phyloP scores from a whole-genome alignment of 1,139 yeast species.

The Diutina sp. region DNA sequence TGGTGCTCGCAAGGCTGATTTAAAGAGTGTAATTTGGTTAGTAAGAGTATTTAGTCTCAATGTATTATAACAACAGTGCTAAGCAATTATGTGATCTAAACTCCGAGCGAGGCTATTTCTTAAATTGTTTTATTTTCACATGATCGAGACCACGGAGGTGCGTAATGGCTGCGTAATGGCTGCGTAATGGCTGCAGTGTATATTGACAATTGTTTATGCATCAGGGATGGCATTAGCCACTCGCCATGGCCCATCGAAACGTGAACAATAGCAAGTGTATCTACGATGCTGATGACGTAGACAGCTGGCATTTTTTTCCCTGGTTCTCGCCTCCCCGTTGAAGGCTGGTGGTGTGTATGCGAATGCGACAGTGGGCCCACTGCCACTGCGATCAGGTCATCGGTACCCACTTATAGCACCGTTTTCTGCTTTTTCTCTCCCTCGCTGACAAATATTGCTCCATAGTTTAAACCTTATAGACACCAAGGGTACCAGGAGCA shows the following conservation, averaged over 20 bases:
- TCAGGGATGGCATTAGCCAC: neutral
- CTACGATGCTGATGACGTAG: neutral
- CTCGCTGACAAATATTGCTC: neutral
- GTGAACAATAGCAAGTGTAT: neutral
- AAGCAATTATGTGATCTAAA: neutral
- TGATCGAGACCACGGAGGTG: neutral
- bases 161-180: neutral
- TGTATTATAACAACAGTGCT: no score
- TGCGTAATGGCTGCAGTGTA: neutral
- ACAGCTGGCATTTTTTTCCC: no score
- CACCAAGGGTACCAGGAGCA: neutral
- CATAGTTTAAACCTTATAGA: neutral
- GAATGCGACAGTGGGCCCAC: neutral
- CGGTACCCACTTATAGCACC: neutral
- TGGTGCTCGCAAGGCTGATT: constrained; percentile 48
- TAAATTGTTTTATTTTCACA: neutral
- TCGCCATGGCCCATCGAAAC: neutral
- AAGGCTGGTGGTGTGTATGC: neutral
- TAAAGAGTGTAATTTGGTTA: neutral
- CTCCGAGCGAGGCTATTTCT: neutral
- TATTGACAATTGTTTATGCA: neutral
- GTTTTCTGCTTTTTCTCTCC: neutral
- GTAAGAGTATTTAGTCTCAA: neutral
- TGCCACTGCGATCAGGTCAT: neutral
- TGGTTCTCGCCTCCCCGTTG: neutral